Evolutionary conservation across 805 yeast species (phyloP).

Genomic region (Sugiyamaella boreocaroliniensis): DNA sequence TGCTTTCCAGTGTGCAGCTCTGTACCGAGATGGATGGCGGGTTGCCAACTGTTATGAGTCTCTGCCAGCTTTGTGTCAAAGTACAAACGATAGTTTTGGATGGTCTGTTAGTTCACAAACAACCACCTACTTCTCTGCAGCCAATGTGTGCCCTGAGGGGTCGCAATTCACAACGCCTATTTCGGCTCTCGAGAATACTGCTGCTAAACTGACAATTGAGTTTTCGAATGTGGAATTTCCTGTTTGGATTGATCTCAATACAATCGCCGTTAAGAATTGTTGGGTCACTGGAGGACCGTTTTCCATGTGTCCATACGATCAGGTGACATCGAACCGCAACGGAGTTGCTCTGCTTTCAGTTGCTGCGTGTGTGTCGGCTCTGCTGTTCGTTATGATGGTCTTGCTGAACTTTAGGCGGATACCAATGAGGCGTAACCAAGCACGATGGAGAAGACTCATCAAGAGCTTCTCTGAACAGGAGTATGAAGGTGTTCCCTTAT

Average conservation of each 20-base stretch:
- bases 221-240: constrained; percentile 28
- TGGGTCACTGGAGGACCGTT: constrained; percentile 82
- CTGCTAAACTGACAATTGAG: constrained; percentile 13
- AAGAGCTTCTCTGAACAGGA: constrained; percentile 55
- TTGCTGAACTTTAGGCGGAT: constrained; percentile 50
- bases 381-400: constrained; percentile 46
- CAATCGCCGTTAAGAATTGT: constrained; percentile 64
- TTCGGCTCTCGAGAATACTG: constrained; percentile 42
- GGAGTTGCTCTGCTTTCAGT: constrained; percentile 63
- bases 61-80: constrained; percentile 49
- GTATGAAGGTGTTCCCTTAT: constrained; percentile 84
- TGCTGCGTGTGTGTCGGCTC: constrained; percentile 50
- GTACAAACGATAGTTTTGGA: constrained; percentile 33
- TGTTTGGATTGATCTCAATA: constrained; percentile 78
- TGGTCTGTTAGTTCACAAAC: constrained; percentile 32
- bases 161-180: constrained; percentile 42
- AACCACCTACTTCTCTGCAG: constrained; percentile 29
- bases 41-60: constrained; percentile 61
- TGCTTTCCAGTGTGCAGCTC: constrained; percentile 43
- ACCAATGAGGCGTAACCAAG: constrained; percentile 67
- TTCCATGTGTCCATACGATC: constrained; percentile 71
- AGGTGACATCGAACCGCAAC: constrained; percentile 45
- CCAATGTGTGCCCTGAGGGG: constrained; percentile 32
- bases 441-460: constrained; percentile 53
- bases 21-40: constrained; percentile 47